Evolutionary conservation across 148 eudicot genomes (phyloP).

Genomic region (Heliamphora exappendiculata): DNA sequence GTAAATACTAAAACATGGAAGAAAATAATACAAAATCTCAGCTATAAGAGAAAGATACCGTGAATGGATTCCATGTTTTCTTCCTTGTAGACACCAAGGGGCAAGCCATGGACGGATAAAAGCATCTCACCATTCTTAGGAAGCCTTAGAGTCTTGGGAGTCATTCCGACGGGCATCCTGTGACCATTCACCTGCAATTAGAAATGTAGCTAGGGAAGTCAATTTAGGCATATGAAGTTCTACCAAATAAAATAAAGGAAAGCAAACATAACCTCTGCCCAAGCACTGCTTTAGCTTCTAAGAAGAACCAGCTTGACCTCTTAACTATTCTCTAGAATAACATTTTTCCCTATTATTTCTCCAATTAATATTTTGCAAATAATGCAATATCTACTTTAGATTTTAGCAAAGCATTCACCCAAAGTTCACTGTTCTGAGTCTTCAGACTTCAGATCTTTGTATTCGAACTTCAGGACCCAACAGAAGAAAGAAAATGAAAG

Average conservation of each 20-base stretch:
- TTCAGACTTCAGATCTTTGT: not conserved
- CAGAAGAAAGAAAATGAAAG: not conserved
- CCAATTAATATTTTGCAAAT: not conserved
- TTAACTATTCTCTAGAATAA: too few species aligned
- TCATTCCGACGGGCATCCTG: constrained; percentile 73
- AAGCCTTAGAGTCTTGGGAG: constrained; percentile 72
- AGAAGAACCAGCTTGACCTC: constrained; percentile 2
- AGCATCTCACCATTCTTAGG: constrained; percentile 95
- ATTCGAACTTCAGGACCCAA: not conserved
- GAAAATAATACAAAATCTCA: not conserved
- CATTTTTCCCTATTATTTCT: not conserved
- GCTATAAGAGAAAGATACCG: constrained; percentile 31
- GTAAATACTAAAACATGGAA: not conserved
- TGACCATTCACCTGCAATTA: constrained; percentile 44
- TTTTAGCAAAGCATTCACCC: not conserved
- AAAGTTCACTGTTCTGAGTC: not conserved
- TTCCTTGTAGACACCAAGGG: constrained; percentile 91
- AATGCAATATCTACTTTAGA: not conserved
- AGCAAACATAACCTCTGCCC: not conserved
- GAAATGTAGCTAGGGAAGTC: not conserved
- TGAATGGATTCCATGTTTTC: constrained; percentile 88
- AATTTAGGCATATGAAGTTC: not conserved
- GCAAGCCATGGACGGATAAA: constrained; percentile 87
- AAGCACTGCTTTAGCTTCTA: not conserved
- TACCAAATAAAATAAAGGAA: not conserved